A percentile compares a stretch with the other conserved stretches of the same genome.
These are phyloP conservation scores for Zizania palustris DNA, from an alignment of 202 grass and related monocot genomes.

Conservation along the genomic window DNA sequence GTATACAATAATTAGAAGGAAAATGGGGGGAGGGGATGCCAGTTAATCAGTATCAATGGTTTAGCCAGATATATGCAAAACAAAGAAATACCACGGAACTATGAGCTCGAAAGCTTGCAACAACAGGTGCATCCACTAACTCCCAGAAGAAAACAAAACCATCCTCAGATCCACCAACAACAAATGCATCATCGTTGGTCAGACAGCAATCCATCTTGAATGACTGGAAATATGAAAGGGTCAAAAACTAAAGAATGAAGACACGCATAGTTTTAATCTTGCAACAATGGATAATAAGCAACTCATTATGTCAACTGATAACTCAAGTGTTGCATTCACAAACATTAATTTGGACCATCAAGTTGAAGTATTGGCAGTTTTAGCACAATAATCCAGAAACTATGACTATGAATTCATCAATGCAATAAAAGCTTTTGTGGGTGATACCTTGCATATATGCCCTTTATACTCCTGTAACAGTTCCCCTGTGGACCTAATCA, in stretches of 20 bases:
- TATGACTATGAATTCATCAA: slow-evolving; percentile 19
- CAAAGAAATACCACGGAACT: slow-evolving; percentile 77
- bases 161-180: slow-evolving; percentile 87
- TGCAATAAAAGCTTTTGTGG: slow-evolving; percentile 3
- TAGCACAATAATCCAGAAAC: background rate
- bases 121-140: slow-evolving; percentile 80
- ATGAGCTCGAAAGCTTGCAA: slow-evolving; percentile 86
- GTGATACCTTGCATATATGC: slow-evolving; percentile 78
- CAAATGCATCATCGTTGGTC: slow-evolving; percentile 90
- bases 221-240: slow-evolving; percentile 49
- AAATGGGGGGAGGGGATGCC: background rate
- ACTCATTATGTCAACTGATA: background rate
- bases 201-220: slow-evolving; percentile 98
- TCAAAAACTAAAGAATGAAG: slow-evolving; percentile 25
- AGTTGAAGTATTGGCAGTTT: background rate
- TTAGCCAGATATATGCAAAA: background rate
- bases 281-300: background rate
- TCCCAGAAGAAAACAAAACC: slow-evolving; percentile 91
- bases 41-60: background rate
- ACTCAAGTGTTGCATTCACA: background rate
- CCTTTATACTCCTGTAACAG: slow-evolving; percentile 92
- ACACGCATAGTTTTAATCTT: background rate
- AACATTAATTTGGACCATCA: background rate
- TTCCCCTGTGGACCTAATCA: slow-evolving; percentile 77
- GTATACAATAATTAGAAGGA: background rate